Evolutionary conservation across 306 rosid species (phyloP).

Genomic region (Cucumis hystrix): DNA sequence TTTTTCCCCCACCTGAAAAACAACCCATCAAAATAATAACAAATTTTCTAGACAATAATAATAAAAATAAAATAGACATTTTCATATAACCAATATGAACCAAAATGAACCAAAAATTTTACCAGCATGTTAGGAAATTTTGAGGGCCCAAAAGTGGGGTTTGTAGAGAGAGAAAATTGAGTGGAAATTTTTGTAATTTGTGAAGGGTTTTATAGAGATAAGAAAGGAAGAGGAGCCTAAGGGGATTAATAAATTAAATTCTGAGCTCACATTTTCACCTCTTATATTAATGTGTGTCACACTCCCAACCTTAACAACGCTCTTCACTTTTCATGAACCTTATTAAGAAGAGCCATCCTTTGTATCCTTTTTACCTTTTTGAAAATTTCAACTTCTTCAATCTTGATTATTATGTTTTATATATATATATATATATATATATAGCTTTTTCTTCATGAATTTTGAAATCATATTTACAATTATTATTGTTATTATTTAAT

Average conservation of each 20-base stretch:
- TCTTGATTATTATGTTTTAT: neutral
- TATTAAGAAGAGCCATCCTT: constrained; percentile 7
- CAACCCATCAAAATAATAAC: neutral
- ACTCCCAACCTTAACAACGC: constrained; percentile 35
- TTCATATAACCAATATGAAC: too few relatives aligned
- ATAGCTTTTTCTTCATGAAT: too few relatives aligned
- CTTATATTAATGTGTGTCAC: constrained; percentile 69
- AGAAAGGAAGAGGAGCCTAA: constrained; percentile 14
- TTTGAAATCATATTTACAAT: too few relatives aligned
- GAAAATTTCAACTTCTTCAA: constrained; percentile 2
- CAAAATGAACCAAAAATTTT: neutral
- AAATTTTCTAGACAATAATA: too few relatives aligned
- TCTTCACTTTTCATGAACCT: constrained; percentile 28
- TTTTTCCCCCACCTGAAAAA: neutral
- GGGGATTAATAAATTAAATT: constrained; percentile 14
- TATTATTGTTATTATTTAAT: too few relatives aligned
- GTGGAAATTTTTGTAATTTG: neutral
- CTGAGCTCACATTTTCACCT: constrained; percentile 17
- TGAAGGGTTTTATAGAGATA: neutral
- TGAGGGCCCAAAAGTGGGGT: neutral
- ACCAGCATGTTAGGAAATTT: neutral
- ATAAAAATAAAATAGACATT: too few relatives aligned
- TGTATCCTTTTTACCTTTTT: neutral
- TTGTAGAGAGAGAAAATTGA: too few relatives aligned
- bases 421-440: too few relatives aligned